Conservation (phyloP, 345 rosid genomes). For the Limnanthes douglasii region DNA sequence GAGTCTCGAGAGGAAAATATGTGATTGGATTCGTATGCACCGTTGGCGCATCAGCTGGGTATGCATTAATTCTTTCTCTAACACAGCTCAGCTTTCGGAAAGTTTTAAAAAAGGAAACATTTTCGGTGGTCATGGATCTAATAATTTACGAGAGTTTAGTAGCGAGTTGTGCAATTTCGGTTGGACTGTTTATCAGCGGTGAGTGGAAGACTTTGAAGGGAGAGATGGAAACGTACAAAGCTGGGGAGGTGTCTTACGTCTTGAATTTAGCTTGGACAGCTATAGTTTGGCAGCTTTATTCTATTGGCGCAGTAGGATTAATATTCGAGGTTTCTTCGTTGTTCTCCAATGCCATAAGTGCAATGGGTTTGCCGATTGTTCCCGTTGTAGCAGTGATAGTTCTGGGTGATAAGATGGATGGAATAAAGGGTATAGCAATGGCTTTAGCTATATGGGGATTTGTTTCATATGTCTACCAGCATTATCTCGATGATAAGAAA, state of each 20-base stretch:
- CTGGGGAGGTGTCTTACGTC: constrained; percentile 24
- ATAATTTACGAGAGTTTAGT: neutral
- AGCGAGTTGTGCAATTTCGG: constrained; percentile 3
- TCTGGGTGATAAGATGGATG: constrained; percentile 16
- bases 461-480: constrained; percentile 18
- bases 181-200: constrained; percentile 13
- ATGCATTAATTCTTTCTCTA: constrained; percentile 13
- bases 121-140: constrained; percentile 11
- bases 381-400: constrained; percentile 20
- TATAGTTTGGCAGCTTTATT: constrained; percentile 15
- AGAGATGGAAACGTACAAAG: constrained; percentile 13
- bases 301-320: constrained; percentile 16
- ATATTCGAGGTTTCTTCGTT: constrained; percentile 18
- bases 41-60: constrained; percentile 12
- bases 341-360: constrained; percentile 17
- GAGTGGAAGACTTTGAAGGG: constrained; percentile 7
- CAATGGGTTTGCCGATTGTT: constrained; percentile 16
- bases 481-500: constrained; percentile 9
- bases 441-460: constrained; percentile 17
- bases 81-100: constrained; percentile 10
- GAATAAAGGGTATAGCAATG: constrained; percentile 18
- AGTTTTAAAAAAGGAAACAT: constrained; percentile 8
- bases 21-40: constrained; percentile 13
- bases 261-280: constrained; percentile 5
- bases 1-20: neutral